Percentiles rank a stretch among this genome's conserved stretches.
Conservation (phyloP, 2,329 filamentous ascomycete genomes). For the Colletotrichum viniferum region DNA sequence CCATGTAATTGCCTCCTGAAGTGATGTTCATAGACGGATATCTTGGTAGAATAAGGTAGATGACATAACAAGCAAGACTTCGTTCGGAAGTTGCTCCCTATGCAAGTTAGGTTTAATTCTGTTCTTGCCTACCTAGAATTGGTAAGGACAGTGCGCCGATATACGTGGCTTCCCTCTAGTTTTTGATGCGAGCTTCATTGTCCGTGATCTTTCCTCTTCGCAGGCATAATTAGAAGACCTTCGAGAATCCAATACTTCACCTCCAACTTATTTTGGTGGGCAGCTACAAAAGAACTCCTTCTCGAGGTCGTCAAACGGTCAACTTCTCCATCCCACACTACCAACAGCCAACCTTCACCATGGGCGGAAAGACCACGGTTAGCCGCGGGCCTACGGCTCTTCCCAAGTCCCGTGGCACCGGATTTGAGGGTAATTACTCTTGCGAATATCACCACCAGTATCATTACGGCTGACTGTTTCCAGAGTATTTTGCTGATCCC, state of each 20-base stretch:
- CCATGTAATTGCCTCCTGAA: no score
- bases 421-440: conserved; percentile 66
- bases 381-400: conserved; percentile 44
- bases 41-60: neutral
- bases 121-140: accelerated
- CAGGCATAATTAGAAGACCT: neutral
- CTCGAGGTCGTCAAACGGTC: neutral
- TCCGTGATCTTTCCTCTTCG: neutral
- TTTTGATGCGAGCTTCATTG: no score
- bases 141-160: neutral
- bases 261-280: accelerated
- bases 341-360: neutral
- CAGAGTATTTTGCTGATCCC: conserved; percentile 78
- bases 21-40: no score
- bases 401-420: conserved; percentile 56
- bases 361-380: conserved; percentile 14
- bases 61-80: neutral
- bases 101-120: accelerated
- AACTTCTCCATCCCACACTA: neutral
- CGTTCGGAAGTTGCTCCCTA: no score
- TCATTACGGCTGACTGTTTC: neutral
- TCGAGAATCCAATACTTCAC: neutral
- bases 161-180: no score
- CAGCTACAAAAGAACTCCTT: neutral
- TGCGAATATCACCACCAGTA: neutral